Conservation (phyloP, 768 basidiomycete species). For the Imleria badia region DNA sequence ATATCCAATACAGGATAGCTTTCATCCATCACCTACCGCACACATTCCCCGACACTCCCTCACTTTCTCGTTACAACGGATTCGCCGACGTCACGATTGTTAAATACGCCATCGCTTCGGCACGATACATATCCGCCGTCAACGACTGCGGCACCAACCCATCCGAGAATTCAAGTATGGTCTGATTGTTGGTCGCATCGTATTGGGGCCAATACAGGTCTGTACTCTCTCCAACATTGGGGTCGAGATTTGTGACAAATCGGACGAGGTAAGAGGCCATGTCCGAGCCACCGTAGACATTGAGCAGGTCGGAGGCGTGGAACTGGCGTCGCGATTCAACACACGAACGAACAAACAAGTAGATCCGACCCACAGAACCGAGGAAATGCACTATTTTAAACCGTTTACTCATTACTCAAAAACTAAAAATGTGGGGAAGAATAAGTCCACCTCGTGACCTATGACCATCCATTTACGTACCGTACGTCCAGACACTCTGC, state of each 20-base stretch:
- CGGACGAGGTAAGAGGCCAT: conserved; percentile 38
- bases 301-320: conserved; percentile 44
- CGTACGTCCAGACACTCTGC: conserved; percentile 39
- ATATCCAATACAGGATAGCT: too few species aligned
- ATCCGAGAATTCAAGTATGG: conserved; percentile 42
- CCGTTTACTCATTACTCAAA: conserved; percentile 42
- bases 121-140: conserved; percentile 44
- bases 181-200: conserved; percentile 27
- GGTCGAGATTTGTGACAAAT: conserved; percentile 27
- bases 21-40: too few species aligned
- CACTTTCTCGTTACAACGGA: not conserved
- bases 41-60: too few species aligned
- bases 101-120: conserved; percentile 37
- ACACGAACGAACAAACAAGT: not conserved
- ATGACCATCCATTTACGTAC: conserved; percentile 5
- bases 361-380: conserved; percentile 39
- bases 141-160: conserved; percentile 34
- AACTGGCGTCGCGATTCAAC: conserved; percentile 23
- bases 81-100: conserved; percentile 10
- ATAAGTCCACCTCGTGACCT: not conserved
- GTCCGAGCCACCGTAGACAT: conserved; percentile 44
- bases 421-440: too few species aligned
- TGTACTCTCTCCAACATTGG: conserved; percentile 35
- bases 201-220: conserved; percentile 47
- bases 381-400: conserved; percentile 42